Base-by-base conservation (phyloP, 2,329 filamentous ascomycete species). In the Fusarium lateritium region DNA sequence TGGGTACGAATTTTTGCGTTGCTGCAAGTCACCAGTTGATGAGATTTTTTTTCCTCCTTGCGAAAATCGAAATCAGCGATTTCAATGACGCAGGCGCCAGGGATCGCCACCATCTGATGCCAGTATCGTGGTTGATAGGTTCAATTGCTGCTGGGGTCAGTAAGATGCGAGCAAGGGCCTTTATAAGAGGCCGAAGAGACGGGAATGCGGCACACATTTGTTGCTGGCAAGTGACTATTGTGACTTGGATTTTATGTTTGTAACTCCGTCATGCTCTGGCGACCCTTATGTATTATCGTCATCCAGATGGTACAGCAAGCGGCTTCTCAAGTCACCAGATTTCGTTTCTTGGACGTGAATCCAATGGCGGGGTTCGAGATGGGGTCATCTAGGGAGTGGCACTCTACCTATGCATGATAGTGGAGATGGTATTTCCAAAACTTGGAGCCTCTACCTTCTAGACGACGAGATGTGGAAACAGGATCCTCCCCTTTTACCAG, bases 21-120 rank as follows among this genome's bases (percentile, higher is more conserved):
- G 13, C 42, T 49, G 13, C n/a, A 62, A 47, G 51, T 45, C 14
- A 28, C 47, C 28, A 44, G 33, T 14, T 43, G 21, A 36, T n/a
- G 26, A 21, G 14, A 34, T 7, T 24, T 63, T 49, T 38, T 34
- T 44, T 60, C 54, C 26, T 43, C 22, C 34, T 21, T 47, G 43
- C n/a, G 45, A 50, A 34, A 54, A 46, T 22, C 51, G 52, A 62
- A 62, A 60, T 64, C 53, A 64, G 44, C n/a, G 31, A 54, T 34
- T 47, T 28, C 42, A 33, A 58, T 64, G 68, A 62, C 63, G 52
- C 69, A 69, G 45, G 52, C 47, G 47, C 50, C 52, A 54, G 21
- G 46, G 56, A 73, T 65, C 49, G 54, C 62, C 24, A n/a, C 36
- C 21, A 17, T 44, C 26, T 42, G 22, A 61, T 59, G 59, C 54